Evolutionary conservation across 73 alveolate genomes (phyloP), one percentile per base, ranked within the genome.

Genomic region (Paramecium caudatum): DNA sequence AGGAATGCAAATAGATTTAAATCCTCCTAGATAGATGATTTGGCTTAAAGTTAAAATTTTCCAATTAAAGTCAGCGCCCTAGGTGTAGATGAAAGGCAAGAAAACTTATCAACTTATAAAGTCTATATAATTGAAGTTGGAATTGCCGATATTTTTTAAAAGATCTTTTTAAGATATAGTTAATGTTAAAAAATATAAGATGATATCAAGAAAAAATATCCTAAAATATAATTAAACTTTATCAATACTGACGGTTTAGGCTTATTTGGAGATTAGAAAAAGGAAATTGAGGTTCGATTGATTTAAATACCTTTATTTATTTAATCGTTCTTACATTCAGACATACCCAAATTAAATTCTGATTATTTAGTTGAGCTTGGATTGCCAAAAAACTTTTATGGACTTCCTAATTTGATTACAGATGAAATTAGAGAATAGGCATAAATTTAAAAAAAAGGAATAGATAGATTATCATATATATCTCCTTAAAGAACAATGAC

Each of bases 121-220:
- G 88, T 74, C 17, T 74, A 74, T 74, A 43, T 74, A 12, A 39
- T 45, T 27, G 62, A 74, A 17, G 65, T 74, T 74, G 62, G 47
- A 2, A 74, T 74, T 3, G 88, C 25, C 32, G 65, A 74, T 6
- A 68, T 74, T 0, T 74, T 36, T 74, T 74, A 74, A 25, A 74
- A 74, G 43, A 4, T 74, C 36, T 74, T 74, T 43, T 74, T 74
- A 45, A 74, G 88, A 21, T 74, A 41, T 37, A 74, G 88, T 74
- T 37, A 74, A 74, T 74, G 88, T 13, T 23, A 41, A 10, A 39
- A 74, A 47, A 19, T 74, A 15, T 74, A 37, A 8, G 88, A 74
- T 4, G 17, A 74, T 23, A 39, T 74, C 2, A 74, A 41, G 43
- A 74, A 74, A 43, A 45, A 37, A 37, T 74, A 74, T 8, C 88